Base-by-base conservation (phyloP, 305 asterid species). In the Fraxinus platypoda region DNA sequence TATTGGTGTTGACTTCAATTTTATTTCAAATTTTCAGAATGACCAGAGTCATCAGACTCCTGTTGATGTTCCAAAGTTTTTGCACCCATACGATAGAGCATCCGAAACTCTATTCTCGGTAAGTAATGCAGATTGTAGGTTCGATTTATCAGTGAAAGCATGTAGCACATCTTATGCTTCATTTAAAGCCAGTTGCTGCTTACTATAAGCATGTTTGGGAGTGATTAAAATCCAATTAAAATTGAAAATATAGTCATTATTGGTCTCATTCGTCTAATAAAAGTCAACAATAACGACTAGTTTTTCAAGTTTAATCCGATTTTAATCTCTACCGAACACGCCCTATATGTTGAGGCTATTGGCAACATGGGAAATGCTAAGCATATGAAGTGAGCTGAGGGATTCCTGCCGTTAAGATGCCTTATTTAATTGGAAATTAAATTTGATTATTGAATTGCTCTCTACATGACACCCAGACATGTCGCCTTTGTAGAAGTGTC, bases 11-110 rank as follows among this genome's bases (percentile, higher is more conserved):
- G 75, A 80, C 77, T 80, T 80, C 81, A 31, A 28, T 28, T 87
- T 59, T 78, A 70, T 77, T 80, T 17, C 78, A 78, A 70, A 73
- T 73, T 87, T 85, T 57, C 95, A 94, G 98, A 90, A 82, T 84
- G 95, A 91, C 73, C 59, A 89, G 62, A 92, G 87, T 70, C 85
- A 82, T 76, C 97, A 86, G 83, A 74, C 88, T 31, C 82, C 91
- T 31, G 82, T 84, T 33, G 91, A 91, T 68, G 86, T 88, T 78
- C 97, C 95, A 23, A 94, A 92, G 88, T 81, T 87, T 38, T 85
- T 96, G 85, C 99, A 90, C 84, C 97, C 98, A 35, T 96, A 93
- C 81, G 97, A 94, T 81, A 90, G 98, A 90, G 90, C 98, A 81
- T 93, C 98, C 0, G 99, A 94, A 89, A 82, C 93, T 84, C 94